Conservation (phyloP, 208 protist species). For the Leishmania mexicana region DNA sequence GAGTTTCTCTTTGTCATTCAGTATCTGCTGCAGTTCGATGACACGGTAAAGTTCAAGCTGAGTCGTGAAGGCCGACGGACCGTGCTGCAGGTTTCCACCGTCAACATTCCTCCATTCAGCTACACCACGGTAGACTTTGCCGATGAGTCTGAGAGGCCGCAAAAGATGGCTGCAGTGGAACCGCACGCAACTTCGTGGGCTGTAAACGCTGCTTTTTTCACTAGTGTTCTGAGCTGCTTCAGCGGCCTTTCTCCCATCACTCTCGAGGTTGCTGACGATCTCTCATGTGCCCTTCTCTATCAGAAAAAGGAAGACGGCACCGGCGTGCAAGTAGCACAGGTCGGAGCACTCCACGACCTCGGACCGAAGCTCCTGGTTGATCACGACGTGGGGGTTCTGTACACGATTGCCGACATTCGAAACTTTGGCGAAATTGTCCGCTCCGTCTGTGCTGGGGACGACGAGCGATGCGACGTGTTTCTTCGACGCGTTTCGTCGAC, state of each 20-base stretch:
- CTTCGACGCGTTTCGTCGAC: slow-evolving; percentile 39
- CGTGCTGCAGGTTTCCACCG: slow-evolving; percentile 38
- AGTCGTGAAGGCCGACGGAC: slow-evolving; percentile 15
- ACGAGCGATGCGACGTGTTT: slow-evolving; percentile 45
- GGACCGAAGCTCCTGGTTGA: slow-evolving; percentile 61
- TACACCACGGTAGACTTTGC: slow-evolving; percentile 56
- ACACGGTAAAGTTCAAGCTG: slow-evolving; percentile 46
- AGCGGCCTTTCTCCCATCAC: slow-evolving; percentile 38
- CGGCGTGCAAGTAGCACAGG: slow-evolving; percentile 39
- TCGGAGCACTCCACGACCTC: slow-evolving; percentile 65
- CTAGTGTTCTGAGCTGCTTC: slow-evolving; percentile 54
- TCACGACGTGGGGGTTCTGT: slow-evolving; percentile 41
- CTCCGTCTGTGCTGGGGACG: slow-evolving; percentile 42
- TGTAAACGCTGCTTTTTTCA: slow-evolving; percentile 48
- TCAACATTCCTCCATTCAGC: slow-evolving; percentile 53
- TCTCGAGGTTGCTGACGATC: slow-evolving; percentile 42
- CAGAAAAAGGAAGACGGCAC: slow-evolving; percentile 35
- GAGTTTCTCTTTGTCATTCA: slow-evolving; percentile 26
- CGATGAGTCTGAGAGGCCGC: slow-evolving; percentile 3
- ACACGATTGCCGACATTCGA: slow-evolving; percentile 47
- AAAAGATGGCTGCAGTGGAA: slow-evolving; percentile 20
- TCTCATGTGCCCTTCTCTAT: slow-evolving; percentile 48
- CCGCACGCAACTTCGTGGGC: slow-evolving; percentile 39
- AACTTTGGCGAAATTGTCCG: slow-evolving; percentile 55
- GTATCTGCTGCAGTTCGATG: slow-evolving; percentile 47